Evolutionary conservation across 305 asterid species (phyloP).

Genomic region (Ajuga reptans): DNA sequence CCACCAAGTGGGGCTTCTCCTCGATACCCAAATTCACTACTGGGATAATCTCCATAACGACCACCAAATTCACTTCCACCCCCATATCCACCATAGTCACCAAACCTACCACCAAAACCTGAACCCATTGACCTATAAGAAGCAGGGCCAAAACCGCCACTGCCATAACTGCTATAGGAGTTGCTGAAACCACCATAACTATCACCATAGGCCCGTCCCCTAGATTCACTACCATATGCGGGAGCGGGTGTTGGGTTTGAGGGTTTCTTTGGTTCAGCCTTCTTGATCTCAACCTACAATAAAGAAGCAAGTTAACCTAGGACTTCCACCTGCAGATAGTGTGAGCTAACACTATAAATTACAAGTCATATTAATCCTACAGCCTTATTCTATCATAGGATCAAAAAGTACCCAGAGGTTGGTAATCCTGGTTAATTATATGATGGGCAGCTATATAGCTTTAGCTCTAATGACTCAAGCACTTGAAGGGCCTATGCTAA

Average conservation of each 20-base stretch:
- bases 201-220: constrained; percentile 78
- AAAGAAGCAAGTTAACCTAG: constrained; percentile 95
- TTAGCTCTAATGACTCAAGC: constrained; percentile 6
- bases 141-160: constrained; percentile 82
- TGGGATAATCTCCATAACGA: constrained; percentile 65
- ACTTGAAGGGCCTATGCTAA: constrained; percentile 12
- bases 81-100: constrained; percentile 62
- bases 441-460: constrained; percentile 13
- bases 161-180: constrained; percentile 61
- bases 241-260: constrained; percentile 80
- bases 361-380: constrained; percentile 18
- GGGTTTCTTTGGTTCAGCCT: constrained; percentile 99
- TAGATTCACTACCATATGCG: constrained; percentile 84
- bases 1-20: constrained; percentile 75
- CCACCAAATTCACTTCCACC: constrained; percentile 62
- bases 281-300: constrained; percentile 99
- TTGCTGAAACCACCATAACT: constrained; percentile 63
- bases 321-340: constrained; percentile 40
- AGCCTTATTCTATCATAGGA: constrained; percentile 22
- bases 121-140: constrained; percentile 85
- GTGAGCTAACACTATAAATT: constrained; percentile 33
- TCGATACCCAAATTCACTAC: constrained; percentile 66
- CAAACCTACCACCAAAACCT: constrained; percentile 67
- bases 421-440: constrained; percentile 16
- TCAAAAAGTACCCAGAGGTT: constrained; percentile 15